Evolutionary conservation across 768 basidiomycete species (phyloP).

Genomic region (Agaricus bisporus): DNA sequence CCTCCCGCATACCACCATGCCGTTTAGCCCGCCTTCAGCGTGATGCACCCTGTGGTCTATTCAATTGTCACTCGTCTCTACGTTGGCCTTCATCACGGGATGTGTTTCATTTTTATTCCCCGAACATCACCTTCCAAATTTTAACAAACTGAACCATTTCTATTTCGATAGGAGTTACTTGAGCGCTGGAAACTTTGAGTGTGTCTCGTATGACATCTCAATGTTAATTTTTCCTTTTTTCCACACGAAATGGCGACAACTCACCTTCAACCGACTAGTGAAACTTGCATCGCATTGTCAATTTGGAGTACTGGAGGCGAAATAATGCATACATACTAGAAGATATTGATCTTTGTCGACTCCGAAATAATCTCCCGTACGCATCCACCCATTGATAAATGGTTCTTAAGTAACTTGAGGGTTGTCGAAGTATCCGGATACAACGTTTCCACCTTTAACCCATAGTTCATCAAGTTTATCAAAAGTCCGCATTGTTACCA

Average conservation of each 20-base stretch:
- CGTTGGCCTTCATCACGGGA: too few species aligned
- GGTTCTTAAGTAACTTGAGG: constrained; percentile 56
- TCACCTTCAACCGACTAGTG: constrained; percentile 66
- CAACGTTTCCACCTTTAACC: constrained; percentile 47
- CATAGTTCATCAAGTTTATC: constrained; percentile 65
- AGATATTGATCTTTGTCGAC: constrained; percentile 51
- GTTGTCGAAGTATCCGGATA: constrained; percentile 68
- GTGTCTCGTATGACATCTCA: constrained; percentile 44
- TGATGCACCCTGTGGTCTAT: too few species aligned
- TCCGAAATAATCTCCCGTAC: constrained; percentile 65
- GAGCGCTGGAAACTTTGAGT: constrained; percentile 70
- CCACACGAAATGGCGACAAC: background rate
- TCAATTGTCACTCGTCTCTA: too few species aligned
- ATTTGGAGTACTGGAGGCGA: background rate
- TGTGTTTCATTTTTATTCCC: too few species aligned
- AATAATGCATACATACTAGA: constrained; percentile 44
- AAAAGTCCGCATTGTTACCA: constrained; percentile 42
- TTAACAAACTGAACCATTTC: constrained; percentile 47
- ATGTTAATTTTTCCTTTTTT: background rate
- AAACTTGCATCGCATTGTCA: constrained; percentile 36
- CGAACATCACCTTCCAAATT: too few species aligned
- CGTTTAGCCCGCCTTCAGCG: too few species aligned
- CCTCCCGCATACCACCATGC: too few species aligned
- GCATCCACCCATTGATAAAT: constrained; percentile 68
- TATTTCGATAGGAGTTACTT: constrained; percentile 77